phyloP scores from a whole-genome alignment of 2,329 filamentous ascomycete genomes.

The Emericellopsis atlantica region DNA sequence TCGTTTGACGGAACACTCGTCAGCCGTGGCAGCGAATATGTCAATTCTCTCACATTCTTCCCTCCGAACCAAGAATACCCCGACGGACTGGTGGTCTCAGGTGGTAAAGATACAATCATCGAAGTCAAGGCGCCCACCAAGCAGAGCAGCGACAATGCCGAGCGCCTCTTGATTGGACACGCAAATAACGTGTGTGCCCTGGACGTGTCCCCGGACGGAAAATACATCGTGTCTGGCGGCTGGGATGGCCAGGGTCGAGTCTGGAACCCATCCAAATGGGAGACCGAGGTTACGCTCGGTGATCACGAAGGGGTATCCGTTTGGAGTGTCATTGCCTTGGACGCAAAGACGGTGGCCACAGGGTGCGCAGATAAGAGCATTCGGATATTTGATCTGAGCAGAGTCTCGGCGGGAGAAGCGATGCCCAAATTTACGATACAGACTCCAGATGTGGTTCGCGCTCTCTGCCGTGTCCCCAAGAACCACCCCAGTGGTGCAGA shows the following conservation, averaged over 20 bases:
- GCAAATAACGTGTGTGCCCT: conserved; percentile 78
- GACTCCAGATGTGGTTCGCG: conserved; percentile 73
- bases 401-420: conserved; percentile 39
- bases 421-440: conserved; percentile 42
- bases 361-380: conserved; percentile 85
- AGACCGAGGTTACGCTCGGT: conserved; percentile 55
- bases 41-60: conserved; percentile 74
- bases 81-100: conserved; percentile 74
- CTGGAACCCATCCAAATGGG: conserved; percentile 82
- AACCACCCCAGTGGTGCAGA: conserved; percentile 72
- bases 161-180: conserved; percentile 78
- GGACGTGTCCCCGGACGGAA: conserved; percentile 61
- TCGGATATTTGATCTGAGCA: conserved; percentile 64
- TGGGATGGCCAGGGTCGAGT: conserved; percentile 86
- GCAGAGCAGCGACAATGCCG: conserved; percentile 60
- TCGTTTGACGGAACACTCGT: conserved; percentile 68
- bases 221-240: conserved; percentile 75
- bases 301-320: conserved; percentile 69
- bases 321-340: conserved; percentile 82
- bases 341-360: conserved; percentile 73
- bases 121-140: conserved; percentile 69
- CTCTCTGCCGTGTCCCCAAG: conserved; percentile 68
- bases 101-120: conserved; percentile 85
- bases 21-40: conserved; percentile 69
- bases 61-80: conserved; percentile 56